Evolutionary conservation across 2,329 filamentous ascomycete genomes (phyloP), one percentile per base, ranked within the genome.

Genomic region (Plenodomus biglobosus): DNA sequence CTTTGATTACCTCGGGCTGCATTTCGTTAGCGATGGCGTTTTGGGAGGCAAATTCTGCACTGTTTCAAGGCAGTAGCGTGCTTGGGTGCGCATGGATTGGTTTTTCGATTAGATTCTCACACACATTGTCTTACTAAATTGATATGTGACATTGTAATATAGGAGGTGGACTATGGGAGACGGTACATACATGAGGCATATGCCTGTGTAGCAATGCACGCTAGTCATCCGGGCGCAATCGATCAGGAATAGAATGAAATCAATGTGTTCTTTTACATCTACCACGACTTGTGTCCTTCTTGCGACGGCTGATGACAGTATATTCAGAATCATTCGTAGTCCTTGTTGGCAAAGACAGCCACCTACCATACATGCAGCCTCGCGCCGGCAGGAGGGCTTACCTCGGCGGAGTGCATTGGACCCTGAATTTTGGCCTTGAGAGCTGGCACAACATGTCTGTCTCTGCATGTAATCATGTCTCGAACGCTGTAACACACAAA

Each of bases 1-100:
- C 32, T 27, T 22, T 41, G 42, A 22, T 38, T 11, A 17, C 32
- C 20, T 20, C 36, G 38, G 20, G 8, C 18, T 39, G 21, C 11
- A 21, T 38, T 17, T 27, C 21, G 42, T 63, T 64, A 65, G 61
- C 62, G 62, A 64, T 38, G 62, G 62, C 55, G 62, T 64, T 53
- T 56, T 37, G 44, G 48, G 38, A 44, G 27, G 40, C 35, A 24
- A 10, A 5, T 24, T 24, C 10, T 24, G 22, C 22, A 24, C 22
- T 10, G 22, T 24, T 24, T 5, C 10, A 5, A 5, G 22, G 22
- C 22, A 24, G 22, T 24, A 10, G 10, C 5, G 22, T 5, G 22
- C 22, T 10, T 24, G 22, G 22, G 22, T 10, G 10, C 10, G n/a
- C n/a, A n/a, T 24, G 22, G 5, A 10, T 24, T 37, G 16, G 4